Evolutionary conservation across 2,329 filamentous ascomycete genomes (phyloP), one percentile per base, ranked within the genome.

Genomic region (Microcyclospora pomicola): DNA sequence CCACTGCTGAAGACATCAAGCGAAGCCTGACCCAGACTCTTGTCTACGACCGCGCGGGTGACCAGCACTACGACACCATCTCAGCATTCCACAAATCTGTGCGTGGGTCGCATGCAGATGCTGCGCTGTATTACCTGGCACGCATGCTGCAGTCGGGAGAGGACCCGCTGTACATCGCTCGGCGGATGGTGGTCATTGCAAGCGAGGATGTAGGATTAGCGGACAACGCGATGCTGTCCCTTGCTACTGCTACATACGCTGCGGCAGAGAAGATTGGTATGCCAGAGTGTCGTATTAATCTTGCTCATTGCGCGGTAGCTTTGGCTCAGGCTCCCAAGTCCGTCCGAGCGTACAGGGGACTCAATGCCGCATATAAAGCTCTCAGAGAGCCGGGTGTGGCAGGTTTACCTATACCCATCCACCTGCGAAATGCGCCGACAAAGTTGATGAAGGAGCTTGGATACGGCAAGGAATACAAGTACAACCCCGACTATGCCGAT

Each of bases 41-140:
- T 2, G 86, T 96, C 11, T 96, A 96, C 61, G 91, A 98, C 60
- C 77, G 91, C 38, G 83, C 82, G 0, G 88, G 91, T 37, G 91
- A 98, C 60, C 85, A 94, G 58, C 91, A 96, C 63, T 98, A 96
- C 65, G 88, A 98, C 56, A 91, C 83, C 37, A 96, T 98, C 53
- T 93, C 84, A 1, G 91, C 91, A 24, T 91, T 96, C 51, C 91
- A 96, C 70, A 98, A 98, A 54, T 86, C 86, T 2, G 79, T 96
- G 9, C 81, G 91, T 33, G 91, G 91, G 31, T 81, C 77, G 39
- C 80, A 95, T 53, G 61, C 88, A 0, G 82, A 96, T 58, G 91
- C 88, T 0, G 73, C 88, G 0, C 71, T 98, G 1, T 98, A 96
- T 65, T 98, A 96, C 59, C 75, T 98, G 2, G 84, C 83, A 0